phyloP scores from a whole-genome alignment of 768 basidiomycete species.

The Ramaria sp. region DNA sequence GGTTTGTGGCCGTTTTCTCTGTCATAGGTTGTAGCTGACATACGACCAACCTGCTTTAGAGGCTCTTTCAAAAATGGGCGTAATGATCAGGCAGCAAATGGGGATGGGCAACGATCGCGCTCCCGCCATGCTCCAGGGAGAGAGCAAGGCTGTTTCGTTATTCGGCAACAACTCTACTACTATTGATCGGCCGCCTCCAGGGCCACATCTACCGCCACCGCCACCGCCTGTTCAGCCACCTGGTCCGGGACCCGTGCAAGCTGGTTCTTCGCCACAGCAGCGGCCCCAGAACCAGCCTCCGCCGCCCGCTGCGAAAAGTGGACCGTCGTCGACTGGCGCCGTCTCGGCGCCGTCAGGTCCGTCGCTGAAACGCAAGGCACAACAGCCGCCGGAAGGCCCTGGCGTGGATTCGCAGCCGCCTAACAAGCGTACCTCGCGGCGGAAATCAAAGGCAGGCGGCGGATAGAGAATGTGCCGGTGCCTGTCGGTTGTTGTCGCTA shows the following conservation, averaged over 20 bases:
- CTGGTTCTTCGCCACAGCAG: slow-evolving; percentile 16
- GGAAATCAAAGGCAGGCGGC: slow-evolving; percentile 36
- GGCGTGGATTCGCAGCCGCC: slow-evolving; percentile 22
- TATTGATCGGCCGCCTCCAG: slow-evolving; percentile 15
- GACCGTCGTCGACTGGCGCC: slow-evolving; percentile 2
- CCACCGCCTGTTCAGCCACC: slow-evolving; percentile 34
- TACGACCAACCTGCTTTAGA: neutral
- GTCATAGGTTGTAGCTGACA: neutral
- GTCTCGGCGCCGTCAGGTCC: neutral
- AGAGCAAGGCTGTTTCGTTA: neutral
- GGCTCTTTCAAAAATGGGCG: neutral
- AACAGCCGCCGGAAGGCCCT: slow-evolving; percentile 1
- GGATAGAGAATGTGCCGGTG: slow-evolving; percentile 20
- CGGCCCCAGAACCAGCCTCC: slow-evolving; percentile 10
- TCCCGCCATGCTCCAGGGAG: neutral
- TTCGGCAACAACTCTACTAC: slow-evolving; percentile 15
- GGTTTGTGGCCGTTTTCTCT: slow-evolving; percentile 35
- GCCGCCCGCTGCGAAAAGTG: neutral
- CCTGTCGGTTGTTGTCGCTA: slow-evolving; percentile 9
- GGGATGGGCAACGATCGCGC: neutral
- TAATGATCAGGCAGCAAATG: neutral
- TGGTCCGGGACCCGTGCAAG: neutral
- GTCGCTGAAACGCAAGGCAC: slow-evolving; percentile 26
- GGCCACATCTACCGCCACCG: slow-evolving; percentile 26
- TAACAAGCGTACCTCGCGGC: slow-evolving; percentile 38